phyloP scores from a whole-genome alignment of 1,139 yeast genomes.

The Yamadazyma sp. region DNA sequence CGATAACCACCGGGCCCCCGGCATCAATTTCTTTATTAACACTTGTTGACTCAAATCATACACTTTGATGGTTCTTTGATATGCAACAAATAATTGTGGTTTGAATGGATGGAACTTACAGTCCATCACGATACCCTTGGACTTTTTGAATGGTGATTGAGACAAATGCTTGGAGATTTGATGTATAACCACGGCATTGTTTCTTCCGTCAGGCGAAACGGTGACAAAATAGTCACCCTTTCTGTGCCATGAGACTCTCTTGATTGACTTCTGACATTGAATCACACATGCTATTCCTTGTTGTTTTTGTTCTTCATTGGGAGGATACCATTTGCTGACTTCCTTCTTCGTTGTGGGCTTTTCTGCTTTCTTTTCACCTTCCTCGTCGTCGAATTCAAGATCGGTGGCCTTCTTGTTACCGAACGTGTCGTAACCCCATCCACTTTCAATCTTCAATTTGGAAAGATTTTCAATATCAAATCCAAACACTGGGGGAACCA shows the following conservation, averaged over 20 bases:
- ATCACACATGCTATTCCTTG: slow-evolving; percentile 73
- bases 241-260: slow-evolving; percentile 92
- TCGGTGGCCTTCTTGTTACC: slow-evolving; percentile 48
- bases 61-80: slow-evolving; percentile 87
- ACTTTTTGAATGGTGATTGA: slow-evolving; percentile 94
- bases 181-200: slow-evolving; percentile 88
- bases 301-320: slow-evolving; percentile 59
- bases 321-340: slow-evolving; percentile 84
- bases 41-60: slow-evolving; percentile 89
- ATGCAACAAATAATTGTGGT: slow-evolving; percentile 91
- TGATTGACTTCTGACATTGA: slow-evolving; percentile 70
- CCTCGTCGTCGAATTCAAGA: slow-evolving; percentile 38
- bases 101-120: slow-evolving; percentile 96
- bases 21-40: slow-evolving; percentile 77
- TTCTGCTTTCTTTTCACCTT: slow-evolving; percentile 43
- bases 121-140: slow-evolving; percentile 92
- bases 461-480: slow-evolving; percentile 83
- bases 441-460: slow-evolving; percentile 76
- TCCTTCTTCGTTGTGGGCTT: slow-evolving; percentile 49
- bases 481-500: slow-evolving; percentile 90
- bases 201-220: slow-evolving; percentile 86
- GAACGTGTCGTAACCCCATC: slow-evolving; percentile 87
- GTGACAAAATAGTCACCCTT: slow-evolving; percentile 96
- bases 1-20: slow-evolving; percentile 96
- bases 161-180: slow-evolving; percentile 92